Percentiles rank a stretch among this genome's conserved stretches.
These are phyloP conservation scores for Madurella mycetomatis DNA, from an alignment of 2,329 filamentous ascomycete genomes.

Conservation along the genomic window DNA sequence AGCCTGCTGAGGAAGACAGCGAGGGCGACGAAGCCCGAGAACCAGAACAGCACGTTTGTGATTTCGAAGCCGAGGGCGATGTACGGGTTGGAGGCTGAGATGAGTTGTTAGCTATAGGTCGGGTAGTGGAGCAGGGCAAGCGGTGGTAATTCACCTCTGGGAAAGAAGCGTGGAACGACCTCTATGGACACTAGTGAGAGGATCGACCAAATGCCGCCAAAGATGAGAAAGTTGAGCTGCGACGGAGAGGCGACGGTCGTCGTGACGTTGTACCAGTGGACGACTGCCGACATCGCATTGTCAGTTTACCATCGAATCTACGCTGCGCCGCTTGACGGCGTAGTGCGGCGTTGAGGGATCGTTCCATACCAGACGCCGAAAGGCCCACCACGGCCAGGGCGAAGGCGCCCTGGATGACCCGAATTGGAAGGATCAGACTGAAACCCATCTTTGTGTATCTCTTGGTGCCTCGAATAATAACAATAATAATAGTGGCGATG, in stretches of 20 bases:
- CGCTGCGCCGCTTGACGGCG: constrained; percentile 16
- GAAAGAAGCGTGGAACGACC: constrained; percentile 42
- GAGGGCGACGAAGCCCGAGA: constrained; percentile 73
- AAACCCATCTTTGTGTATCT: constrained; percentile 31
- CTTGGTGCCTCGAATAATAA: neutral
- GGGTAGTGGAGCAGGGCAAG: neutral
- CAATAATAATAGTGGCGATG: neutral
- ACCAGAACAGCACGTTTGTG: constrained; percentile 82
- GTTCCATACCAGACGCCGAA: constrained; percentile 43
- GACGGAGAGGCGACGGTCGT: constrained; percentile 52
- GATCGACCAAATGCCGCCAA: constrained; percentile 50
- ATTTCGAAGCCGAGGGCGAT: constrained; percentile 47
- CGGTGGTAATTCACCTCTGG: constrained; percentile 33
- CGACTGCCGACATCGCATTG: constrained; percentile 38
- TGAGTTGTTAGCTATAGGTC: neutral
- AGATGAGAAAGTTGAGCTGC: constrained; percentile 56
- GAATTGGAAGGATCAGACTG: constrained; percentile 39
- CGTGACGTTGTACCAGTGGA: constrained; percentile 55
- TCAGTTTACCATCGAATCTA: constrained; percentile 2
- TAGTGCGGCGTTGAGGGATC: neutral
- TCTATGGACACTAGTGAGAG: constrained; percentile 53
- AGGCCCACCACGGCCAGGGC: constrained; percentile 45
- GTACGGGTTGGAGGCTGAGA: constrained; percentile 45
- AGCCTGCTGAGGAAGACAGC: constrained; percentile 53
- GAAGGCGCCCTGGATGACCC: constrained; percentile 43